Evolutionary conservation across 2,329 filamentous ascomycete genomes (phyloP).

Genomic region (Trichothecium sympodiale): DNA sequence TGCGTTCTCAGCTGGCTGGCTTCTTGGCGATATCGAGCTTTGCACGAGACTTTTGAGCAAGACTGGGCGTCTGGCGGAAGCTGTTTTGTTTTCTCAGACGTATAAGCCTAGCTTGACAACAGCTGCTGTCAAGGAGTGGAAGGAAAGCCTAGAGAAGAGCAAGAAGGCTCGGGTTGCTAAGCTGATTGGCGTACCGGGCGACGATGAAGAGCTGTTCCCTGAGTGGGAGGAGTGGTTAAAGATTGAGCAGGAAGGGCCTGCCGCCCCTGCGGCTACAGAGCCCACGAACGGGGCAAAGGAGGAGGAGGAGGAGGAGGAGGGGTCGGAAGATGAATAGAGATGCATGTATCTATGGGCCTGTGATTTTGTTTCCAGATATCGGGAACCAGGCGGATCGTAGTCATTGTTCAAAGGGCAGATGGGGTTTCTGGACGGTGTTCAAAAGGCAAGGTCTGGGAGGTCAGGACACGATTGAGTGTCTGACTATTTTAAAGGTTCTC

Average conservation of each 20-base stretch:
- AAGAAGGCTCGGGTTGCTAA: constrained; percentile 81
- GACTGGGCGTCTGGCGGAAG: constrained; percentile 73
- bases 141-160: constrained; percentile 67
- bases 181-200: constrained; percentile 69
- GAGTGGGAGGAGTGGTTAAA: constrained; percentile 89
- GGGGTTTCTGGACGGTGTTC: no score
- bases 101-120: constrained; percentile 76
- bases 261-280: constrained; percentile 9
- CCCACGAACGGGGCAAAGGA: constrained; percentile 15
- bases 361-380: no score
- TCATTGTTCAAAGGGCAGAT: no score
- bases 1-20: constrained; percentile 84
- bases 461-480: no score
- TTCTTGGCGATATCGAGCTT: constrained; percentile 68
- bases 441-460: no score
- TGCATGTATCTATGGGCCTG: no score
- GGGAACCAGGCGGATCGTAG: no score
- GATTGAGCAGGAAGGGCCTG: constrained; percentile 62
- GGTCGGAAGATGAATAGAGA: constrained; percentile 1
- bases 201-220: constrained; percentile 82
- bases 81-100: constrained; percentile 85
- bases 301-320: constrained; percentile 5
- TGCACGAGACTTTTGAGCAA: constrained; percentile 71
- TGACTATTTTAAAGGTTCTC: no score
- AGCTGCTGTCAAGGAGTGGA: constrained; percentile 66